A percentile compares a stretch with the other conserved stretches of the same genome.
Conservation (phyloP, 768 basidiomycete species). For the Piloderma croceum region DNA sequence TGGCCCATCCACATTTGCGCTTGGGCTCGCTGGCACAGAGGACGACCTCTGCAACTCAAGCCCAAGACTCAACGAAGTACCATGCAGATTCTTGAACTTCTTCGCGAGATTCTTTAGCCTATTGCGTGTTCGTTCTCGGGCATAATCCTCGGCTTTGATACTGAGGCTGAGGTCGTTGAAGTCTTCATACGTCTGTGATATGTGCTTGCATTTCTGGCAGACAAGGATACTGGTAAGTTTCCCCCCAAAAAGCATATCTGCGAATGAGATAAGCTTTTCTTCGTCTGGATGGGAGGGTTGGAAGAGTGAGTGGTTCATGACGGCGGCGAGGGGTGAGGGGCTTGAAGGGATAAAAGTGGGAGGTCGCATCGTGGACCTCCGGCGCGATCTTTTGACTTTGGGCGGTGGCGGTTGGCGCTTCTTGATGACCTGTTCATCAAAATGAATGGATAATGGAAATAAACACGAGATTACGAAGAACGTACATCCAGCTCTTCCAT, state of each 20-base stretch:
- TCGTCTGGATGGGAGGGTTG: slow-evolving; percentile 31
- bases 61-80: slow-evolving; percentile 19
- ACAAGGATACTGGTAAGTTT: slow-evolving; percentile 86
- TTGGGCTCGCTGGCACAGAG: slow-evolving; percentile 48
- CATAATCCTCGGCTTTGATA: slow-evolving; percentile 78
- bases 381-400: slow-evolving; percentile 1
- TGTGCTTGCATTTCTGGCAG: slow-evolving; percentile 89
- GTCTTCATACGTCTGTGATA: slow-evolving; percentile 89
- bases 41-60: slow-evolving; percentile 44
- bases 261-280: slow-evolving; percentile 59
- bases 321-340: slow-evolving; percentile 1
- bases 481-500: slow-evolving; percentile 92
- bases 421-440: slow-evolving; percentile 63
- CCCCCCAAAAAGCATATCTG: slow-evolving; percentile 89
- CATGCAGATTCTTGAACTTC: slow-evolving; percentile 41
- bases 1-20: slow-evolving; percentile 19
- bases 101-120: slow-evolving; percentile 69
- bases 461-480: slow-evolving; percentile 2
- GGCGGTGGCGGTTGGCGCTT: slow-evolving; percentile 50
- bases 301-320: slow-evolving; percentile 1
- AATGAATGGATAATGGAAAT: slow-evolving; percentile 3
- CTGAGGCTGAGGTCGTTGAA: slow-evolving; percentile 91
- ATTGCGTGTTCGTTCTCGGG: slow-evolving; percentile 69
- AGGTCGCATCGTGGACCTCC: neutral
- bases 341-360: neutral